Evolutionary conservation across 2,329 filamentous ascomycete genomes (phyloP), one percentile per base, ranked within the genome.

Genomic region (Pseudopyricularia cyperi): DNA sequence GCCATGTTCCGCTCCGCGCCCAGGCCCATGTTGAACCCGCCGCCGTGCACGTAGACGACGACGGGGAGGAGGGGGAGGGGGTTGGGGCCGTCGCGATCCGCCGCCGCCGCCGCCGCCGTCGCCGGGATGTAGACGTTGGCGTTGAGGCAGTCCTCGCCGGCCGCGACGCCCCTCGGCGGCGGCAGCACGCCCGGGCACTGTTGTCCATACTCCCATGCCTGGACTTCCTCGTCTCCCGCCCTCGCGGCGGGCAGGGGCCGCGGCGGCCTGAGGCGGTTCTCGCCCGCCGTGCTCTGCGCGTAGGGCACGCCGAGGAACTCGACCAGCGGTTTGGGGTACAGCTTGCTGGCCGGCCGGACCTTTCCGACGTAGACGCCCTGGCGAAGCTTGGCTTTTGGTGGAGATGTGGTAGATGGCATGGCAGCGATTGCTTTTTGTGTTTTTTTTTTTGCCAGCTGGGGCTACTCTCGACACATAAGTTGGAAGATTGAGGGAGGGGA

Each of bases 21-120:
- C 58, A 65, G 58, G 35, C 77, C 71, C 59, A 72, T 71, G 67
- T 82, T 75, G 67, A 83, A 85, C 6, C 70, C 74, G 3, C 82
- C 82, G 46, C 81, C 81, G 60, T 84, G 80, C 32, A 85, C 65
- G 59, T 81, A 83, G 2, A 83, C 64, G n/a, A 77, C 62, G 14
- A 81, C 75, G 1, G 78, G 74, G 28, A 75, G 54, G 42, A 28
- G 52, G 3, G 32, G 14, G 47, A 57, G 61, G 35, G 1, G 28
- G 46, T 30, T 3, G 26, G 24, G 39, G 44, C 34, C 44, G 33
- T 35, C 42, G 17, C 52, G 39, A 14, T 8, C 32, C 34, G 14
- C 30, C 46, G 24, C 35, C 17, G 26, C 11, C 1, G 28, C 14
- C 5, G 52, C 12, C 30, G 28, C 19, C 7, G 17, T 15, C 17